phyloP scores from a whole-genome alignment of 1,284 basidiomycete species.

The Sutorius eximius region DNA sequence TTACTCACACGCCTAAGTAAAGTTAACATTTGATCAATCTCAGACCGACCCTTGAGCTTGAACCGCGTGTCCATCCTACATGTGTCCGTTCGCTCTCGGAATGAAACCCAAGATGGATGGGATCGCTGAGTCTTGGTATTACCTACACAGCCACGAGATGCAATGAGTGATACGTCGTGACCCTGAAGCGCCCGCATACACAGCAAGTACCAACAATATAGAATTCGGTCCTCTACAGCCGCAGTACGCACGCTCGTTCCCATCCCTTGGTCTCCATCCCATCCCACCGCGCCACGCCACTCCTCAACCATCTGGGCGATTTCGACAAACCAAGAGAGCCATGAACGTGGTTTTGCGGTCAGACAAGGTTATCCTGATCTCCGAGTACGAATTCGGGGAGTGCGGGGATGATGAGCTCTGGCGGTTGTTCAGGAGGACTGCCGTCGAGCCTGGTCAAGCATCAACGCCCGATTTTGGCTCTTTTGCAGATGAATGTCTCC shows the following conservation, averaged over 20 bases:
- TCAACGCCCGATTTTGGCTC: slow-evolving; percentile 21
- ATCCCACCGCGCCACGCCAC: neutral
- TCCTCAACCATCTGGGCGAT: neutral
- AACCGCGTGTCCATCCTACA: too few species aligned
- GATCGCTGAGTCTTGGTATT: neutral
- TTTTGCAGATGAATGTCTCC: slow-evolving; percentile 32
- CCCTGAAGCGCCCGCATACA: slow-evolving; percentile 13
- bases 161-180: neutral
- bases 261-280: neutral
- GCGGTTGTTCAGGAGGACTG: slow-evolving; percentile 21
- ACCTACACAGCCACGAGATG: neutral
- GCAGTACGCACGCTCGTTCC: slow-evolving; percentile 10
- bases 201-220: slow-evolving; percentile 19
- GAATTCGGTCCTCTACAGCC: slow-evolving; percentile 12
- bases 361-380: slow-evolving; percentile 11
- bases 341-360: slow-evolving; percentile 18
- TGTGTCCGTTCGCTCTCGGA: neutral
- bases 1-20: neutral
- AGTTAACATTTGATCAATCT: neutral
- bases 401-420: slow-evolving; percentile 17
- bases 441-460: slow-evolving; percentile 32
- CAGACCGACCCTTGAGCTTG: neutral
- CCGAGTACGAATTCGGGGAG: neutral
- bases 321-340: neutral
- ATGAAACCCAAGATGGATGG: neutral